phyloP scores from a whole-genome alignment of 495 filamentous ascomycete species.

The Aspergillus ostianus region DNA sequence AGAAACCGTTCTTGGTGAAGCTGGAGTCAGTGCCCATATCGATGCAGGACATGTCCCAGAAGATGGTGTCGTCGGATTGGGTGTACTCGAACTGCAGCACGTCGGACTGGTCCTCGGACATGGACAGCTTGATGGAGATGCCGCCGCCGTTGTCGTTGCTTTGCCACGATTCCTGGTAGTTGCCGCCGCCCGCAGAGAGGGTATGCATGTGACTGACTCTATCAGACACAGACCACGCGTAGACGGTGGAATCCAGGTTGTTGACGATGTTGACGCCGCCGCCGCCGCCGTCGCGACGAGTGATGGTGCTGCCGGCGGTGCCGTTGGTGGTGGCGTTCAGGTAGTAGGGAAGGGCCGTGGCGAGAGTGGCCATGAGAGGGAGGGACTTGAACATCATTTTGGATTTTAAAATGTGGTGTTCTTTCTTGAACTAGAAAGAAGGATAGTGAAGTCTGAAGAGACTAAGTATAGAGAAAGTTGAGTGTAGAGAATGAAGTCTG shows the following conservation, averaged over 20 bases:
- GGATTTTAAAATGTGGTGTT: background rate
- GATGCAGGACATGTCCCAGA: conserved; percentile 48
- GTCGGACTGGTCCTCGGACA: conserved; percentile 27
- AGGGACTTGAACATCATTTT: conserved; percentile 51
- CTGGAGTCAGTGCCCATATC: conserved; percentile 35
- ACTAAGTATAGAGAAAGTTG: background rate
- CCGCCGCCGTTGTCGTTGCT: conserved; percentile 44
- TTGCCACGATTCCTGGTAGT: conserved; percentile 35
- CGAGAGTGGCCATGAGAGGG: conserved; percentile 31
- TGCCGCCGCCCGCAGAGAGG: conserved; percentile 35
- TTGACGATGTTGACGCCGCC: conserved; percentile 39
- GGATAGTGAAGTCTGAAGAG: background rate
- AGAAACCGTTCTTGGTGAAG: conserved; percentile 45
- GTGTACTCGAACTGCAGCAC: conserved; percentile 54
- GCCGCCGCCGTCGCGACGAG: conserved; percentile 15
- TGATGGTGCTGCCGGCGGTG: conserved; percentile 34
- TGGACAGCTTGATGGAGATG: conserved; percentile 49
- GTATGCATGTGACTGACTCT: conserved; percentile 38
- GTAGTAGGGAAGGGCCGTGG: conserved; percentile 35
- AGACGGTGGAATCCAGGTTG: conserved; percentile 38
- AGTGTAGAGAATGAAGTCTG: conserved; percentile 2
- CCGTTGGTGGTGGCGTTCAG: conserved; percentile 21
- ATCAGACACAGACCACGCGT: conserved; percentile 43
- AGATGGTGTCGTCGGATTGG: conserved; percentile 35
- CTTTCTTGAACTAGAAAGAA: too few species aligned